These are phyloP conservation scores for Murraya koenigii DNA, from an alignment of 345 rosid genomes.

Conservation along the genomic window DNA sequence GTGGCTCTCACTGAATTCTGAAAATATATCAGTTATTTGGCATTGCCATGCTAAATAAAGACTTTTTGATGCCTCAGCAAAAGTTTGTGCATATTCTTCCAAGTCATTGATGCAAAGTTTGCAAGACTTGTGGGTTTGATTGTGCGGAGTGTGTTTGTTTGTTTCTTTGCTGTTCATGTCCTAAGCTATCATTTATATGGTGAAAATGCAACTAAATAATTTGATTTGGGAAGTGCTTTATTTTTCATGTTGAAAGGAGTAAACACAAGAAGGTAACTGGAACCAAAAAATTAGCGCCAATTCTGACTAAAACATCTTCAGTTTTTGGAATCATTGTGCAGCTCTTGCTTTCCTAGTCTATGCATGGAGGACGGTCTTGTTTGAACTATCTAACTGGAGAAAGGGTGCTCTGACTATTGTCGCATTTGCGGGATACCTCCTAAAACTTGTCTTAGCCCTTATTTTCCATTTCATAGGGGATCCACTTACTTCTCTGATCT, in stretches of 20 bases:
- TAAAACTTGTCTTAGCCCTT: constrained; percentile 61
- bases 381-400: constrained; percentile 74
- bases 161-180: background rate
- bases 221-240: background rate
- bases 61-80: background rate
- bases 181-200: background rate
- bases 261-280: background rate
- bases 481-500: constrained; percentile 59
- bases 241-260: background rate
- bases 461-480: constrained; percentile 75
- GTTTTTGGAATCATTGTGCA: constrained; percentile 33
- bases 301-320: background rate
- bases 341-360: constrained; percentile 69
- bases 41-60: background rate
- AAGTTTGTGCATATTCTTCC: background rate
- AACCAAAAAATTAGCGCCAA: background rate
- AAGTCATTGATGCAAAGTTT: background rate
- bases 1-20: background rate
- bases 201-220: background rate
- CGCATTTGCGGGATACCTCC: constrained; percentile 54
- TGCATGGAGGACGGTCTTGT: constrained; percentile 85
- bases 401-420: constrained; percentile 39
- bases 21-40: background rate
- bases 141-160: background rate
- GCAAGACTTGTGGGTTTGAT: background rate